These are phyloP conservation scores for Chaetomium cochliodes DNA, from an alignment of 495 filamentous ascomycete genomes.

Conservation along the genomic window DNA sequence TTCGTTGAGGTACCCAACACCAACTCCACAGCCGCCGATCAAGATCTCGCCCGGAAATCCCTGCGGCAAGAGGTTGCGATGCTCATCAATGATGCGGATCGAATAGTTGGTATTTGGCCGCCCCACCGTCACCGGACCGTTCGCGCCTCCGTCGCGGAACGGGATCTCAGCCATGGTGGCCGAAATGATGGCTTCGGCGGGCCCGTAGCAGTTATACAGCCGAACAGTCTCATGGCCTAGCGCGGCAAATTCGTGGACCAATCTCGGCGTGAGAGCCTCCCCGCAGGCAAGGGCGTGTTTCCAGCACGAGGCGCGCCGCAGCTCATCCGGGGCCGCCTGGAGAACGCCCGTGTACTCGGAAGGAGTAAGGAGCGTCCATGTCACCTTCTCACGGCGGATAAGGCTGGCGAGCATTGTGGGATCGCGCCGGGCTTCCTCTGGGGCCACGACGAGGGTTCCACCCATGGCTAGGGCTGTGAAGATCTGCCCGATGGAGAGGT, in stretches of 20 bases:
- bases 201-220: not conserved
- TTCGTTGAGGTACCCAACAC: slow-evolving; percentile 35
- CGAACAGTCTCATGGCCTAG: not conserved
- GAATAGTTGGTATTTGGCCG: slow-evolving; percentile 35
- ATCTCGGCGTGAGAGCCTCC: slow-evolving; percentile 18
- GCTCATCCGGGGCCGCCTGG: slow-evolving; percentile 27
- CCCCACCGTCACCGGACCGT: slow-evolving; percentile 10
- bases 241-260: not conserved
- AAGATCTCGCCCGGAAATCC: slow-evolving; percentile 41
- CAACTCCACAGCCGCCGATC: slow-evolving; percentile 41
- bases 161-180: not conserved
- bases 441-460: slow-evolving; percentile 29
- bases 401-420: slow-evolving; percentile 27
- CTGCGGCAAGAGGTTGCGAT: slow-evolving; percentile 39
- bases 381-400: slow-evolving; percentile 27
- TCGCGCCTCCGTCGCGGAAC: not conserved
- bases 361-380: slow-evolving; percentile 28
- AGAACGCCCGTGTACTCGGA: slow-evolving; percentile 27
- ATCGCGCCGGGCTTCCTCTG: slow-evolving; percentile 26
- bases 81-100: slow-evolving; percentile 47
- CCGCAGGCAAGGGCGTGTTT: slow-evolving; percentile 29
- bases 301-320: slow-evolving; percentile 26
- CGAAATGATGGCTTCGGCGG: not conserved
- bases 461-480: slow-evolving; percentile 30
- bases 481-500: slow-evolving; percentile 35